phyloP scores from a whole-genome alignment of 805 yeast genomes.

The Maudiozyma turicensis region DNA sequence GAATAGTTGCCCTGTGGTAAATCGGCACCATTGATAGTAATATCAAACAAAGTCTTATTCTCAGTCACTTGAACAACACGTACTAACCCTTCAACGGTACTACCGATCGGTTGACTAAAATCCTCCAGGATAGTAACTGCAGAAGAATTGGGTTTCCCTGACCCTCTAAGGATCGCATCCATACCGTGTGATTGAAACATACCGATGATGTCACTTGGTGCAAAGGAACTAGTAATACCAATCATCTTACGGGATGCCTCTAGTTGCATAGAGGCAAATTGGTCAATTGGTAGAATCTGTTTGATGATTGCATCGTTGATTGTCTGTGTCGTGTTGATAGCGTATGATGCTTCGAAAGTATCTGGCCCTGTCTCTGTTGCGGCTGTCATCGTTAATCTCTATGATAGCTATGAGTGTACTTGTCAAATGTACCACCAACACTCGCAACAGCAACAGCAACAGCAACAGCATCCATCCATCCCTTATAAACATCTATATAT shows the following conservation, averaged over 20 bases:
- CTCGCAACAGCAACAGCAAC: no score
- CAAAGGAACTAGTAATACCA: conserved; percentile 53
- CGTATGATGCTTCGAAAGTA: conserved; percentile 55
- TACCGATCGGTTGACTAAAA: conserved; percentile 27
- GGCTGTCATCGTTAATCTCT: no score
- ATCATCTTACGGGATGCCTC: neutral
- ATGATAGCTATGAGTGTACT: no score
- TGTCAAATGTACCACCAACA: no score
- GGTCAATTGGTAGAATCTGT: neutral
- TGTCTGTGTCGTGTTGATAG: conserved; percentile 35
- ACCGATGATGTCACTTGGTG: conserved; percentile 67
- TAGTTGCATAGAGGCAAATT: neutral
- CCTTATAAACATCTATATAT: no score
- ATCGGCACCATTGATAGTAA: conserved; percentile 62
- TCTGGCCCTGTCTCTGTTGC: neutral
- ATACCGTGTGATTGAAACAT: conserved; percentile 66
- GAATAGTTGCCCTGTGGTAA: conserved; percentile 48
- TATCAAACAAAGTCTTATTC: conserved; percentile 53
- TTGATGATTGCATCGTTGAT: neutral
- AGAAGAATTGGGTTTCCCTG: conserved; percentile 79
- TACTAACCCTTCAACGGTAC: conserved; percentile 67
- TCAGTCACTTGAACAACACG: conserved; percentile 62
- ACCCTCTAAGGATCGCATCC: conserved; percentile 88
- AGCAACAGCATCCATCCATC: no score
- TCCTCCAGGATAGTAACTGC: conserved; percentile 86